phyloP scores from a whole-genome alignment of 441 rosid genomes.

The Bocquillonia castaneifolia region DNA sequence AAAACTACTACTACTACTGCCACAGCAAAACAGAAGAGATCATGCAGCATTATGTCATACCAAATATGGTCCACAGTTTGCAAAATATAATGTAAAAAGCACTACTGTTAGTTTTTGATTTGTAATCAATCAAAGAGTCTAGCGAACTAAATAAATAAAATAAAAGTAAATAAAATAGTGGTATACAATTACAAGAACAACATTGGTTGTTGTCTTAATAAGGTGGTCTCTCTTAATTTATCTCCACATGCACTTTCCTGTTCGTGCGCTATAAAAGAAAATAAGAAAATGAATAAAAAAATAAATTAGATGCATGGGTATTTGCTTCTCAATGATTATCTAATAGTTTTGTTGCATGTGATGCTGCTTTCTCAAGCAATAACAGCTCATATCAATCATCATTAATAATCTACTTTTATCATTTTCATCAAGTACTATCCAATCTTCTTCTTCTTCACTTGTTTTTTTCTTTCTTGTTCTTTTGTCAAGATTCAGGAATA shows the following conservation, averaged over 20 bases:
- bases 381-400: slow-evolving; percentile 40
- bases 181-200: no score
- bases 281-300: no score
- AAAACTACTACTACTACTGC: no score
- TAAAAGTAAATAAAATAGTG: no score
- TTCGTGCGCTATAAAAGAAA: slow-evolving; percentile 24
- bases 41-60: background rate
- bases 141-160: no score
- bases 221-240: slow-evolving; percentile 24
- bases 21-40: background rate
- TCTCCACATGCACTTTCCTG: slow-evolving; percentile 41
- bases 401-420: slow-evolving; percentile 15
- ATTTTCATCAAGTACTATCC: slow-evolving; percentile 11
- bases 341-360: slow-evolving; percentile 32
- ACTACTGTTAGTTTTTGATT: no score
- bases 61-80: no score
- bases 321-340: slow-evolving; percentile 24
- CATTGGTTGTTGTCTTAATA: no score
- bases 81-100: no score
- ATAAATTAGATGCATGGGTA: slow-evolving; percentile 10
- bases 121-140: no score
- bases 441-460: background rate
- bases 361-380: slow-evolving; percentile 44
- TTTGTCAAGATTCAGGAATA: slow-evolving; percentile 10
- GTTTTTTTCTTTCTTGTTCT: background rate